These are phyloP conservation scores for Xylaria acuta DNA, from an alignment of 495 filamentous ascomycete species.

Conservation along the genomic window DNA sequence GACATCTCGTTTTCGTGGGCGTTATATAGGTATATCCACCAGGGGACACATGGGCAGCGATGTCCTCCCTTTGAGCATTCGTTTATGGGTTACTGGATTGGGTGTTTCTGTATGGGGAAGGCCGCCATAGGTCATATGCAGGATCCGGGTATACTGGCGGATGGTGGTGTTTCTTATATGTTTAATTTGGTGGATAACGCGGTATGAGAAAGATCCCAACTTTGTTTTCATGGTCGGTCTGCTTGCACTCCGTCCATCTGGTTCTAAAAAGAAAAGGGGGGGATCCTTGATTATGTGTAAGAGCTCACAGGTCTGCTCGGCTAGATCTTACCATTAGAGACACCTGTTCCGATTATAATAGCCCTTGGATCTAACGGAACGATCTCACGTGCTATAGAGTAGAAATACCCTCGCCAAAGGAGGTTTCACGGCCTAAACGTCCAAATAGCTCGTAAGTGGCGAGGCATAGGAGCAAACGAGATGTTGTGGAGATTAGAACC, in stretches of 20 bases:
- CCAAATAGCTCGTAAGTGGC: background rate
- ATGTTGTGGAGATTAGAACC: background rate
- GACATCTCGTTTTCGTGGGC: background rate
- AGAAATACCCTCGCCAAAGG: background rate
- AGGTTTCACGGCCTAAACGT: background rate
- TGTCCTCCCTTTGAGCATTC: slow-evolving; percentile 14
- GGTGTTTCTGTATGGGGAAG: background rate
- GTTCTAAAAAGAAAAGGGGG: background rate
- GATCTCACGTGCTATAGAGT: background rate
- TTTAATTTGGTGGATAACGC: background rate
- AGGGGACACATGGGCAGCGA: slow-evolving; percentile 3
- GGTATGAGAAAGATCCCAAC: background rate
- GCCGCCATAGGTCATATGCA: background rate
- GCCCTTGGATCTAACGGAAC: background rate
- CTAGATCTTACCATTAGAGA: background rate
- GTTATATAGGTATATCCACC: slow-evolving; percentile 26
- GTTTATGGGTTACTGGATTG: slow-evolving; percentile 9
- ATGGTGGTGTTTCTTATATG: background rate
- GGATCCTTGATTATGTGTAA: background rate
- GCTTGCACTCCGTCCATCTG: background rate
- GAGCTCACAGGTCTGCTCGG: background rate
- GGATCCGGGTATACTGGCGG: background rate
- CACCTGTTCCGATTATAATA: background rate
- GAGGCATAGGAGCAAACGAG: background rate
- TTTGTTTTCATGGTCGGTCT: background rate